A percentile compares a stretch with the other conserved stretches of the same genome.
phyloP scores from a whole-genome alignment of 805 yeast species.

The Candida vaughaniae region DNA sequence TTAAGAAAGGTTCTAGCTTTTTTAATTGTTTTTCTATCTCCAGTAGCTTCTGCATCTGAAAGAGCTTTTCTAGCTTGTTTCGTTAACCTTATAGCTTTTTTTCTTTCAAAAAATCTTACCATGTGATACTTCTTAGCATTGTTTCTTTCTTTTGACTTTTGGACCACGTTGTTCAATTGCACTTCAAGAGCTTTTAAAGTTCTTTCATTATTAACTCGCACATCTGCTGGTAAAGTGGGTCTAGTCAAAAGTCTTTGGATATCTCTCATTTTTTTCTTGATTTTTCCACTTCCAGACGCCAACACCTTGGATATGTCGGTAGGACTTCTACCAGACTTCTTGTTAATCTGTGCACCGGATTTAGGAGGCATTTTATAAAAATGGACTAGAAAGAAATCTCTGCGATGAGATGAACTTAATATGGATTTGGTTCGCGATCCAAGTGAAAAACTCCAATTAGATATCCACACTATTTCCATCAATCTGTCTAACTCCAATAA shows the following conservation, averaged over 20 bases:
- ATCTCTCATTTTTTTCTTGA: constrained; percentile 86
- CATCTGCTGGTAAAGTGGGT: constrained; percentile 56
- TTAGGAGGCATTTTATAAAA: constrained; percentile 2
- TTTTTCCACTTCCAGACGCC: constrained; percentile 47
- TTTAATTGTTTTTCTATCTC: constrained; percentile 37
- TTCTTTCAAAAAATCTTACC: constrained; percentile 88
- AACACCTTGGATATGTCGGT: constrained; percentile 27
- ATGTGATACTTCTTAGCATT: constrained; percentile 79
- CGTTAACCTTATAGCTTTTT: constrained; percentile 75
- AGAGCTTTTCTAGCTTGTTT: constrained; percentile 47
- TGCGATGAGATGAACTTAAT: constrained; percentile 7
- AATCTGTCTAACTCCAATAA: no score
- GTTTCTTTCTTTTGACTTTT: constrained; percentile 45
- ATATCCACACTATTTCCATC: no score
- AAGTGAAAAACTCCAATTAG: no score
- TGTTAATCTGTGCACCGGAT: constrained; percentile 2
- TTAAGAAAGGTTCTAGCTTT: constrained; percentile 49
- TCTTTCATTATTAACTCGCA: constrained; percentile 71
- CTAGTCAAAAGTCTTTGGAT: constrained; percentile 66
- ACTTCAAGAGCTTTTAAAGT: constrained; percentile 62
- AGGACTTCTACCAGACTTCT: constrained; percentile 2
- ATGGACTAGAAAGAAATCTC: background rate
- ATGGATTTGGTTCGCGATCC: constrained; percentile 3
- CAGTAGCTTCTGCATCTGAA: constrained; percentile 33
- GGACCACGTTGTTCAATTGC: constrained; percentile 53